A percentile compares a stretch with the other conserved stretches of the same genome.
These are phyloP conservation scores for Ophiosphaerella korrae DNA, from an alignment of 2,329 filamentous ascomycete genomes.

Conservation along the genomic window DNA sequence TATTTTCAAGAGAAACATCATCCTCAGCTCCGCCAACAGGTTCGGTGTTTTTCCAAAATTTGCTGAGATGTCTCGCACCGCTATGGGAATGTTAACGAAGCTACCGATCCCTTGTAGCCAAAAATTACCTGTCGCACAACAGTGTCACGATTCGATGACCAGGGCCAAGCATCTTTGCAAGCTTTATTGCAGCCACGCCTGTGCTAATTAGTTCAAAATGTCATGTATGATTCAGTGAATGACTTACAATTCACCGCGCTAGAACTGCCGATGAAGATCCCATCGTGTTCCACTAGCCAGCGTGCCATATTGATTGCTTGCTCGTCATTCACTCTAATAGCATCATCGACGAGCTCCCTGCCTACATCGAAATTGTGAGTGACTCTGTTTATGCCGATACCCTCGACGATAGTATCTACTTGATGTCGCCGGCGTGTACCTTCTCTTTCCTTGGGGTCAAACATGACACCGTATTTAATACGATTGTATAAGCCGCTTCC, in stretches of 20 bases:
- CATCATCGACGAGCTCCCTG: conserved; percentile 84
- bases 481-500: conserved; percentile 93
- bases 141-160: conserved; percentile 74
- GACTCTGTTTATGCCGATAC: conserved; percentile 92
- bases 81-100: conserved; percentile 27
- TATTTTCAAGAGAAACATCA: conserved; percentile 61
- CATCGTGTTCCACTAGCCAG: conserved; percentile 94
- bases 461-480: conserved; percentile 94
- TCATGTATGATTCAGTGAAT: conserved; percentile 1
- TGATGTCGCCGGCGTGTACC: conserved; percentile 87
- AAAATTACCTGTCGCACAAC: conserved; percentile 68
- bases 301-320: conserved; percentile 94
- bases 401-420: conserved; percentile 95
- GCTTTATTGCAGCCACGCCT: conserved; percentile 71
- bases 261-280: conserved; percentile 91
- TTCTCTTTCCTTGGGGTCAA: conserved; percentile 84
- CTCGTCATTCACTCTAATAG: conserved; percentile 82
- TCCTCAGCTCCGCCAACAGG: conserved; percentile 61
- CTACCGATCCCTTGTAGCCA: not conserved
- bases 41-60: conserved; percentile 79
- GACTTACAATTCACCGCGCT: conserved; percentile 88
- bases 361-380: conserved; percentile 92
- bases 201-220: conserved; percentile 16
- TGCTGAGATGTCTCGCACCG: conserved; percentile 79
- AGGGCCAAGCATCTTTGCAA: conserved; percentile 68